A percentile compares a stretch with the other conserved stretches of the same genome.
Conservation (phyloP, 2,329 filamentous ascomycete species). For the Sodiomyces alkalinus region DNA sequence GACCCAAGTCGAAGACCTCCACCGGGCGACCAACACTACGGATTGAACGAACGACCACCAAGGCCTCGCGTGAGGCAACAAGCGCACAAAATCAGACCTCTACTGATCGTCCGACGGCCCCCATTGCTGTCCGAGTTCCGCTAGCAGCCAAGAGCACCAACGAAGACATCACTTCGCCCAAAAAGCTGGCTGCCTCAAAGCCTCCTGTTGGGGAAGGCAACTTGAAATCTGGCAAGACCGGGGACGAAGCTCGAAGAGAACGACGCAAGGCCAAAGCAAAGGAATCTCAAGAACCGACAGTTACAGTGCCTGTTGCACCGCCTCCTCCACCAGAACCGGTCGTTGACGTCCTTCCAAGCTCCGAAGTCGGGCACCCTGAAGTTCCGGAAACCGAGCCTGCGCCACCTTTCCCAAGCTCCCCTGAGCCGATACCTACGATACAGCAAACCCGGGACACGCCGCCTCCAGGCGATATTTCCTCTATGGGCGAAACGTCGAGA, state of each 20-base stretch:
- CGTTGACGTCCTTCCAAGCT: constrained; percentile 6
- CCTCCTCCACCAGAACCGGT: constrained; percentile 4
- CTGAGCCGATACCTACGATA: constrained; percentile 23
- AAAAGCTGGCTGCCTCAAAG: constrained; percentile 31
- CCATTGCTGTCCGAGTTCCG: constrained; percentile 25
- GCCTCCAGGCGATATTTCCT: constrained; percentile 41
- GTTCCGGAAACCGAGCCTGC: constrained; percentile 24
- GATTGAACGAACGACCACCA: constrained; percentile 18
- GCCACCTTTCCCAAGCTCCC: constrained; percentile 31
- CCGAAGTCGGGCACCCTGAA: no score
- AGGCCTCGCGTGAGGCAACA: constrained; percentile 31
- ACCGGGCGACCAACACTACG: no score
- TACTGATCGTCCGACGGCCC: no score
- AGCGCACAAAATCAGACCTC: constrained; percentile 17
- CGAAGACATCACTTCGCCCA: constrained; percentile 41
- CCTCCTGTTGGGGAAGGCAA: constrained; percentile 4
- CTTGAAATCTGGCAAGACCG: constrained; percentile 22
- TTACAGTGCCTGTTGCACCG: constrained; percentile 1
- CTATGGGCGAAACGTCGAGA: constrained; percentile 41
- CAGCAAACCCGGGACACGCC: constrained; percentile 36
- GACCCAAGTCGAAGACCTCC: background rate
- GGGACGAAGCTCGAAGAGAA: constrained; percentile 14
- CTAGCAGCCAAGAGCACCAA: constrained; percentile 44
- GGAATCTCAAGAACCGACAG: constrained; percentile 7
- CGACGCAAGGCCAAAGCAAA: constrained; percentile 14